Base-by-base conservation (phyloP, 2,329 filamentous ascomycete genomes). In the Fonsecaea erecta region DNA sequence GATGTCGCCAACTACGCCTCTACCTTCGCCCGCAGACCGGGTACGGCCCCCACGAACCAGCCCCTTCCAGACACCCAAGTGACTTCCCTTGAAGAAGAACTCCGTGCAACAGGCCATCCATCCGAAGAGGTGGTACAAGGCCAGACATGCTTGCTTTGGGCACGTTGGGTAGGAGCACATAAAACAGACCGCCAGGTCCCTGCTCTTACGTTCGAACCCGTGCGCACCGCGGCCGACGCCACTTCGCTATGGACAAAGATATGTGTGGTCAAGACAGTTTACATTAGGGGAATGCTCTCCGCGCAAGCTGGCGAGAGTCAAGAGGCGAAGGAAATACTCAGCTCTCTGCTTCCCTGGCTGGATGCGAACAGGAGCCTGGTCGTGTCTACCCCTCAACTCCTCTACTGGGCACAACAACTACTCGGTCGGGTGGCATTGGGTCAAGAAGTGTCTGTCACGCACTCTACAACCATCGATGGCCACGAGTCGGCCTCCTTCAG, bases 401-500 rank as follows among this genome's bases (percentile, higher is more conserved):
- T 87, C 14, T 87, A 89, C 74, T 96, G 92, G 92, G 86, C 89
- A 1, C 92, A 96, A 75, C 84, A 91, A 46, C 86, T 91, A 67
- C 79, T 96, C 52, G 91, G 89, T 1, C 90, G 91, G 66, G 87
- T 88, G 67, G 93, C 90, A 71, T 85, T 91, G 77, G 79, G 93
- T 11, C 86, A 86, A 11, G 35, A 24, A 11, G 53, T 32, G 26
- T 30, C 30, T 9, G n/a, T 32, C 16, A 66, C 66, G 43, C 71
- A 66, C 18, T 63, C 62, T 35, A 21, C 34, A n/a, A 26, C 61
- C 28, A 11, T 34, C 18, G 43, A 51, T 24, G 40, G 24, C 32
- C 54, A 60, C 53, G 55, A 66, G 18, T 54, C 53, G 24, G 52
- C 62, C 35, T 74, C 75, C 40, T 74, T 76, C 35, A 80, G 83